Percentiles rank a stretch among this genome's conserved stretches.
phyloP scores from a whole-genome alignment of 1,284 basidiomycete genomes.

The Cutaneotrichosporon sp. region DNA sequence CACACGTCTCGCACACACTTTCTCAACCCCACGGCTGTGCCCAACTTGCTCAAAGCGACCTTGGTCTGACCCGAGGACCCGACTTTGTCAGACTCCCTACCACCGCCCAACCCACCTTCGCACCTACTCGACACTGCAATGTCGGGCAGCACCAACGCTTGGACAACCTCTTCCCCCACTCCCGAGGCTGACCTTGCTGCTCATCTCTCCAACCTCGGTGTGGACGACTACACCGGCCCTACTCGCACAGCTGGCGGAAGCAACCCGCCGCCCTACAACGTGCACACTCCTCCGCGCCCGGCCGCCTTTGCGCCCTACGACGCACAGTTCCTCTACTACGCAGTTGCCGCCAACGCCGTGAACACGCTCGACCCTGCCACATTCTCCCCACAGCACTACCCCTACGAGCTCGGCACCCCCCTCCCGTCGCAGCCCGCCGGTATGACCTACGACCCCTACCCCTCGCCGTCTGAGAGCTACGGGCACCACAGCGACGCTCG shows the following conservation, averaged over 20 bases:
- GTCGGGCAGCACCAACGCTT: slow-evolving; percentile 12
- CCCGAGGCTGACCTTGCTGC: slow-evolving; percentile 13
- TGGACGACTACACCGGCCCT: slow-evolving; percentile 14
- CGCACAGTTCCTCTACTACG: slow-evolving; percentile 19
- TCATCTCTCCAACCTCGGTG: slow-evolving; percentile 15
- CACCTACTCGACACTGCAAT: slow-evolving; percentile 1
- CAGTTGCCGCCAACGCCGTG: slow-evolving; percentile 7
- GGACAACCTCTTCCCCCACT: slow-evolving; percentile 8
- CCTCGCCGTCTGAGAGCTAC: slow-evolving; percentile 15
- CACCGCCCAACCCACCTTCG: background rate
- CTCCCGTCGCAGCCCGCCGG: slow-evolving; percentile 14
- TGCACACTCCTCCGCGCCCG: slow-evolving; percentile 17
- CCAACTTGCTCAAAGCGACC: background rate
- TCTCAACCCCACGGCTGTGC: background rate
- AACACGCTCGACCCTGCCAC: slow-evolving; percentile 13
- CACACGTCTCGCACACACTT: background rate
- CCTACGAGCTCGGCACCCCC: slow-evolving; percentile 16
- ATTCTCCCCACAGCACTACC: slow-evolving; percentile 9
- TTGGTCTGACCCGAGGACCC: background rate
- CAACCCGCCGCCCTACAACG: slow-evolving; percentile 9
- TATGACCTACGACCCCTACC: slow-evolving; percentile 20
- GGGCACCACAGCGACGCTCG: background rate
- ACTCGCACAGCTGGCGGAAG: background rate
- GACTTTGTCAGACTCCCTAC: background rate
- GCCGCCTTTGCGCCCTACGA: slow-evolving; percentile 9